Base-by-base conservation (phyloP, 176 grass and related monocot genomes). In the Elaeis guineensis region DNA sequence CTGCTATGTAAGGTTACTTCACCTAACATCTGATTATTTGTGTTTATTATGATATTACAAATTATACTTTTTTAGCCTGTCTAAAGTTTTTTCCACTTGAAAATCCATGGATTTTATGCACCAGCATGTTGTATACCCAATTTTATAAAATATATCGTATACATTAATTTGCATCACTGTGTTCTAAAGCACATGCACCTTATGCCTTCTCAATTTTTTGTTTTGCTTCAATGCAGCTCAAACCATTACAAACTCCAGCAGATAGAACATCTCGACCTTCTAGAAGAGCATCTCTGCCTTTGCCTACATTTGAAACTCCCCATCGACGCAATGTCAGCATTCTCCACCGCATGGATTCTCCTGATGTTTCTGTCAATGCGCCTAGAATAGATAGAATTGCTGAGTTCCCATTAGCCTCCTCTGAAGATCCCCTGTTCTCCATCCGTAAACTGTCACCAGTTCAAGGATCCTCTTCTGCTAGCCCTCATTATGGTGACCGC, bases 311-410 rank as follows among this genome's bases (percentile, higher is more conserved):
- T 20, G 73, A 51, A 71, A 69, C 70, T 62, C 51, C 61, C 75
- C 73, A 78, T 50, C 78, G 54, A 17, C 29, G 19, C 17, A 25
- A 52, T 16, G 16, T 53, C 1, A 30, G 71, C 71, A 75, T 87
- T 61, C 58, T 90, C 24, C 61, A 49, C 16, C 73, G 26, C 49
- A 16, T 87, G 58, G 82, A 82, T 63, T 96, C 91, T 51, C 91
- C 86, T 60, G 86, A 90, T 32, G 65, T 96, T 64, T 96, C 91
- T 65, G 91, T 96, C 6, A 96, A 96, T 12, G 56, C 83, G 17
- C 86, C 91, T 79, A 69, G 87, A 52, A 96, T 96, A 5, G 91
- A 96, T 74, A 78, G 78, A 76, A 84, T 87, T 50, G 86, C 86
- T 17, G 83, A 96, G 55, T 96, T 96, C 53, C 83, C 83, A 62